Percentiles rank a stretch among this genome's conserved stretches.
Evolutionary conservation across 257 asterid genomes (phyloP).

Genomic region (Jasminum sambac): DNA sequence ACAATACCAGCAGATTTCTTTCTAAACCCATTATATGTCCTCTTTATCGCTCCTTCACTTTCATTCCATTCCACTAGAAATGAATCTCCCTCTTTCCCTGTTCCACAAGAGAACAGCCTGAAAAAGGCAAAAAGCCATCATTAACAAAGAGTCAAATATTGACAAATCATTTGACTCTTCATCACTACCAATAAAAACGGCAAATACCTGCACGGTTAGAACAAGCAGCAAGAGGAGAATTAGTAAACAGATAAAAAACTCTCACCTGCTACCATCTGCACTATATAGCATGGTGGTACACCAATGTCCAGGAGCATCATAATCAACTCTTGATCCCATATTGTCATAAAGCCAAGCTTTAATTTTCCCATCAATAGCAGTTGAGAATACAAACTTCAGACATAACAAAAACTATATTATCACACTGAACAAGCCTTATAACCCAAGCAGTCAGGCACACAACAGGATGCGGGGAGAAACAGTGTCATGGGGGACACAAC

Average conservation of each 20-base stretch:
- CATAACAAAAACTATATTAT: neutral
- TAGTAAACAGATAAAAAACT: constrained; percentile 2
- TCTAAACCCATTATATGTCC: constrained; percentile 59
- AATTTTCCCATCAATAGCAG: constrained; percentile 68
- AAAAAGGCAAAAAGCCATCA: neutral
- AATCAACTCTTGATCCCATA: constrained; percentile 65
- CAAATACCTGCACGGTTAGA: neutral
- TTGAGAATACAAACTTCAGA: constrained; percentile 61
- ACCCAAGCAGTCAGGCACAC: neutral
- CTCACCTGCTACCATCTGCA: constrained; percentile 67
- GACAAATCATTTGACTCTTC: neutral
- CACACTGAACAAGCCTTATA: neutral
- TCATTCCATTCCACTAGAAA: constrained; percentile 77
- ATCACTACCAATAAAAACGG: neutral
- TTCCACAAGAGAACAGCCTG: constrained; percentile 73
- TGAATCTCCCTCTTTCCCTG: constrained; percentile 68
- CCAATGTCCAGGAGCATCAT: constrained; percentile 72
- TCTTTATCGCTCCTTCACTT: constrained; percentile 67
- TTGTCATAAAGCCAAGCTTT: constrained; percentile 69
- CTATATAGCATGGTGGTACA: constrained; percentile 70
- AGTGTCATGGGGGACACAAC: neutral
- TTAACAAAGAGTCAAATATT: neutral
- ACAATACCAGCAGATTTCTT: constrained; percentile 64
- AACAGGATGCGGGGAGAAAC: neutral
- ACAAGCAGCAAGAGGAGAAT: neutral